Evolutionary conservation across 139 green algal genomes (phyloP).

Genomic region (Chlamydomonas sphaeroides): DNA sequence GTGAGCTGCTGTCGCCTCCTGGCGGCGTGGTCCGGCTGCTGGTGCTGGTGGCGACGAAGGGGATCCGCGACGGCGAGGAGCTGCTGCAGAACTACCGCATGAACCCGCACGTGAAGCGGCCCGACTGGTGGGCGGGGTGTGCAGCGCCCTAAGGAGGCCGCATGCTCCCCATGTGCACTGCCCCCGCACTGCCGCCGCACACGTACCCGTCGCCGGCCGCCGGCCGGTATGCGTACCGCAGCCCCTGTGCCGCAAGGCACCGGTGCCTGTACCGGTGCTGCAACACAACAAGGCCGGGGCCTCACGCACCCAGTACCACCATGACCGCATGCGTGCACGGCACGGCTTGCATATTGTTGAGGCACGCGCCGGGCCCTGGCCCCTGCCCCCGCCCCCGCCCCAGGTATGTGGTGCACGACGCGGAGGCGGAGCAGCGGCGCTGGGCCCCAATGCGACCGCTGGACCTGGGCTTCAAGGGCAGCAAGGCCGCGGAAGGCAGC

Average conservation of each 20-base stretch:
- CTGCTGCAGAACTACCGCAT: slow-evolving; percentile 54
- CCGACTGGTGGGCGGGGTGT: slow-evolving; percentile 46
- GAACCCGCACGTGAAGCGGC: slow-evolving; percentile 41
- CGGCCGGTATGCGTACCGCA: neutral
- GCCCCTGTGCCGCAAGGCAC: neutral
- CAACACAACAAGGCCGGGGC: too few relatives aligned
- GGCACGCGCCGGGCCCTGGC: too few relatives aligned
- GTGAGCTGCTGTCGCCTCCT: neutral
- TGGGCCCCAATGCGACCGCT: slow-evolving; percentile 24
- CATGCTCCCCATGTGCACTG: too few relatives aligned
- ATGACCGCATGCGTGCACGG: too few relatives aligned
- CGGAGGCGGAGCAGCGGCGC: slow-evolving; percentile 37
- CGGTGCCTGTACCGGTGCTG: too few relatives aligned
- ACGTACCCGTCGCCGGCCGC: too few relatives aligned
- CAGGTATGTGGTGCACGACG: slow-evolving; percentile 43
- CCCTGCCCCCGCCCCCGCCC: neutral
- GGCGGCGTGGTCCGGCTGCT: slow-evolving; percentile 37
- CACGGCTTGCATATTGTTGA: neutral
- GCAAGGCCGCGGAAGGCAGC: too few relatives aligned
- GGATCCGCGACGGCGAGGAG: slow-evolving; percentile 32
- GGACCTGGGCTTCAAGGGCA: slow-evolving; percentile 16
- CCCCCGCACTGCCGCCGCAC: too few relatives aligned
- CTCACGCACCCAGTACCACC: too few relatives aligned
- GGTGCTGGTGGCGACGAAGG: slow-evolving; percentile 15
- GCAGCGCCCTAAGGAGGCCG: too few relatives aligned